Base-by-base conservation (phyloP, 768 basidiomycete genomes). In the Mycena indigotica region DNA sequence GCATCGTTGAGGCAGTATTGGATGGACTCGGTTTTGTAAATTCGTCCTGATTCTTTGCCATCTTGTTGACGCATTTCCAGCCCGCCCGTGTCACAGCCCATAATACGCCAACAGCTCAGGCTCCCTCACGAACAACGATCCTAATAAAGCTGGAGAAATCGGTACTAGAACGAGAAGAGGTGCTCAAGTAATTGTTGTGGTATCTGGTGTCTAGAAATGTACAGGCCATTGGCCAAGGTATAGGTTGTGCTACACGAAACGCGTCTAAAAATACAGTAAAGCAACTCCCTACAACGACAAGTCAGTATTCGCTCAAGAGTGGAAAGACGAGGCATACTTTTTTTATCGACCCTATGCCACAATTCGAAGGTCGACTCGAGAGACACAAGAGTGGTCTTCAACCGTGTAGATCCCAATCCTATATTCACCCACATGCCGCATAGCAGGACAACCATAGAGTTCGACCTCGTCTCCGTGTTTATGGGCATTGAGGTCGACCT, bases 11-110 rank as follows among this genome's bases (percentile, higher is more conserved):
- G 74, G 97, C 95, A 12, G 93, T 96, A 16, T 78, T 98, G 61
- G 95, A 98, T 69, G 95, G 94, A 1, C 79, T 96, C 24, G 92
- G 93, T 57, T 94, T 98, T 65, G 95, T 97, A 69, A 68, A 93
- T 84, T 13, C 19, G 4, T 53, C 8, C 46, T 32, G 48, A 48
- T 29, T 16, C 23, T 23, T 19, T 58, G 62, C 48, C 23, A 15
- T 40, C 26, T 15, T 28, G 26, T 39, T 61, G 5, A 49, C 64
- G 65, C 57, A 41, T 60, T 23, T 55, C 46, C 67, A 98, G 96
- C 96, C 97, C 26, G 94, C 96, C 8, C 82, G 96, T 65, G 97
- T 98, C 26, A 98, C 97, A 0, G 95, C 96, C 0, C 97, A 98
- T 70, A 88, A 88, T 56, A 96, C 97, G 1, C 90, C 95, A 4